A percentile compares a stretch with the other conserved stretches of the same genome.
phyloP scores from a whole-genome alignment of 2,329 filamentous ascomycete species.

The Ascosphaera apis region DNA sequence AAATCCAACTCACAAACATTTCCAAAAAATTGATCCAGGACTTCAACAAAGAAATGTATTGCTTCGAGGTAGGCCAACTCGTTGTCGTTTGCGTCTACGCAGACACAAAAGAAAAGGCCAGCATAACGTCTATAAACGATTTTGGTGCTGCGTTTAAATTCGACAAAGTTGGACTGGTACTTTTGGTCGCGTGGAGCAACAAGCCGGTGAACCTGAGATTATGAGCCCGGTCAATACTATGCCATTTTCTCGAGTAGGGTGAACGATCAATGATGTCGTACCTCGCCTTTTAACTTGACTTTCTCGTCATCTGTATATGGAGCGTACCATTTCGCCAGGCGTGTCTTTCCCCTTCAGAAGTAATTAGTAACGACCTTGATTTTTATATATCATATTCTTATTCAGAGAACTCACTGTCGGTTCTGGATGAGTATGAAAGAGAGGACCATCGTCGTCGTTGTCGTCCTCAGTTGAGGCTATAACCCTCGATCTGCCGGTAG shows the following conservation, averaged over 20 bases:
- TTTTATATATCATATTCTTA: conserved; percentile 3
- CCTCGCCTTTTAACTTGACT: conserved; percentile 95
- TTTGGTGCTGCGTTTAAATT: conserved; percentile 48
- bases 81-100: conserved; percentile 97
- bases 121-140: conserved; percentile 95
- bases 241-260: conserved; percentile 1
- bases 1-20: conserved; percentile 97
- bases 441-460: conserved; percentile 30
- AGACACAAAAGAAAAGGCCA: conserved; percentile 96
- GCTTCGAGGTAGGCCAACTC: conserved; percentile 91
- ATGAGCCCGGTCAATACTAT: not conserved
- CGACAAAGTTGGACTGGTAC: conserved; percentile 99
- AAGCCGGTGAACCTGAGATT: conserved; percentile 66
- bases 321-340: conserved; percentile 96
- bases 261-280: conserved; percentile 17
- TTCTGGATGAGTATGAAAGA: conserved; percentile 84
- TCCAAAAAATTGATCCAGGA: conserved; percentile 93
- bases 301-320: conserved; percentile 98
- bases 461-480: no score
- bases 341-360: conserved; percentile 66
- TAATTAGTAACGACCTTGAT: conserved; percentile 7
- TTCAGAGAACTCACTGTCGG: conserved; percentile 39
- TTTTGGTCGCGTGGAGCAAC: conserved; percentile 96
- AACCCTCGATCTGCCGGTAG: no score
- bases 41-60: conserved; percentile 98